Base-by-base conservation (phyloP, 805 yeast genomes). In the Kuraishia molischiana region DNA sequence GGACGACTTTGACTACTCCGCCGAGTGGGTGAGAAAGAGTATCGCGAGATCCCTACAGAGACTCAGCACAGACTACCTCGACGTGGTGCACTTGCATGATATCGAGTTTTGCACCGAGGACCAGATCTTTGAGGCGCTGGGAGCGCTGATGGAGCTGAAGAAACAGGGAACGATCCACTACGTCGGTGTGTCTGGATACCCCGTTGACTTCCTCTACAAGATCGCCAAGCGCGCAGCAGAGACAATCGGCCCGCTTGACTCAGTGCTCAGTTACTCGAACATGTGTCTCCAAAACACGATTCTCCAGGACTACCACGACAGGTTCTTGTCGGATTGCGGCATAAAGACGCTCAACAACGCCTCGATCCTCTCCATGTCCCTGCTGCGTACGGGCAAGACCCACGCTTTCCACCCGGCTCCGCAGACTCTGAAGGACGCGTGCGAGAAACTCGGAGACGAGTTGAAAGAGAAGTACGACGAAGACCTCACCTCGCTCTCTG, bases 171-270 rank as follows among this genome's bases (percentile, higher is more conserved):
- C 70, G 2, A 68, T 85, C 35, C 63, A 56, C 28, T 65, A 77
- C 45, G 69, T 89, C 43, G 97, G 97, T 8, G 59, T 86, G 28
- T 78, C 92, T 13, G 97, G 96, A 0, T 87, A 85, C 50, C 96
- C 97, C 0, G 78, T 90, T 19, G 76, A 75, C 15, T 78, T 73
- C 42, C 59, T 89, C 35, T 70, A 71, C 41, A 45, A 69, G 20
- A 63, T 84, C 13, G 77, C 85, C 2, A 44, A 42, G 30, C 41
- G 47, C 37, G 61, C 67, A 31, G 56, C 52, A 2, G 39, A 53
- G 3, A 58, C 52, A 14, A 72, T 79, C 36, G 83, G 85, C 1
- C 65, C 77, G 1, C 58, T 89, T 38, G 97, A 89, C 53, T 74
- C 79, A 1, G 69, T 86, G 1, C 61, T 90, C 45, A 79, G 89